Evolutionary conservation across 2,329 filamentous ascomycete species (phyloP), one percentile per base, ranked within the genome.

Genomic region (Raffaelea ambrosiae): DNA sequence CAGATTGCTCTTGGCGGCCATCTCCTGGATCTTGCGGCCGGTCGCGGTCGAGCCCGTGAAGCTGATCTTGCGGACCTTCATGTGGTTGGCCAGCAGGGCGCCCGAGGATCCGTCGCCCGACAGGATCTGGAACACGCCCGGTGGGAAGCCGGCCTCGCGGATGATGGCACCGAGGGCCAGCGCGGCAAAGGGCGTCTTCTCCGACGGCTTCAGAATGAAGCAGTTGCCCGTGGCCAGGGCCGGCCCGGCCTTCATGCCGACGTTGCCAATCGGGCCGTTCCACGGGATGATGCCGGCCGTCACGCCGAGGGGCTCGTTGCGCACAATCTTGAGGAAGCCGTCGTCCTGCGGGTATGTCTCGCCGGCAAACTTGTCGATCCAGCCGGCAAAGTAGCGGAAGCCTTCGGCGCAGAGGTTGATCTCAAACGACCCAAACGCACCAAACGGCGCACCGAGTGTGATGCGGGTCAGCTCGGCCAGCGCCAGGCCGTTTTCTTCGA

Each of bases 21-120:
- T 69, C 16, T 71, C 70, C 16, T 81, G 79, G n/a, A 85, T 80
- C 55, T 79, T 83, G 58, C 71, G 68, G 16, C 81, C 81, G 0
- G 81, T 84, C 14, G 71, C 65, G 14, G 83, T 80, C 54, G 83
- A 80, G 21, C 81, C 81, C 0, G 81, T 85, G 64, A 85, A 84
- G 49, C 75, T 79, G 54, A 84, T 79, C 61, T 85, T 84, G 53
- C 76, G 74, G 55, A 84, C 19, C 16, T 29, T 10, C 29, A 53
- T 46, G 42, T 53, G 52, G 22, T 40, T 29, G 9, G 51, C 44
- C 16, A 50, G 26, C n/a, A 47, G 46, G 1, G 48, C 48, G 29
- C 52, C 52, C 11, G 48, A 47, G 3, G 53, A 48, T 2, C 68
- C 68, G 35, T 64, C 61, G 0, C 70, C 70, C 11, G 61, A 43